Base-by-base conservation (phyloP, 2,329 filamentous ascomycete species). In the Fusarium denticulatum region DNA sequence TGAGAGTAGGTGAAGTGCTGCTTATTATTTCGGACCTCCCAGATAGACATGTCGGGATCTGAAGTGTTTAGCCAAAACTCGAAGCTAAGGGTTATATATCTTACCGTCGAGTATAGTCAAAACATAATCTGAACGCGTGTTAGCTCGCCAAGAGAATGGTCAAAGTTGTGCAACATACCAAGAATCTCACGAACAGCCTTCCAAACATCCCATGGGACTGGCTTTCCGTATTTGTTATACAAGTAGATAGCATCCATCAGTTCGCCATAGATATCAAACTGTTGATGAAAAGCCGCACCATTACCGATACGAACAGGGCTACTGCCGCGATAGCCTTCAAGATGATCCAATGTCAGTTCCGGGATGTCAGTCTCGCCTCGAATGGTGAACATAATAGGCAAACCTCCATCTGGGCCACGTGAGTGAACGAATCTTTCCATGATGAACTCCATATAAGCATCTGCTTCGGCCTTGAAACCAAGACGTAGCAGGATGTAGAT, bases 351-450 rank as follows among this genome's bases (percentile, higher is more conserved):
- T 71, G 93, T 92, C 40, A 86, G 77, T 81, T 94, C 93, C 0
- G 92, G 92, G 42, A 95, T 93, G 43, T 94, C 90, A 3, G 92
- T 94, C 49, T 90, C 90, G 52, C 93, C 93, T 30, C 89, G 87
- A 73, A 95, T 94, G 45, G 91, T 93, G 79, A 95, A 94, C 93
- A 95, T 95, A 78, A 95, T 93, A 18, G 93, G 93, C 40, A 95
- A 82, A 1, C 88, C 90, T 36, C 90, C 89, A 56, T 91, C 88
- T 2, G 86, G 79, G 13, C 84, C 84, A n/a, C 89, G 86, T 3
- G 90, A 90, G 67, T 89, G 86, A 37, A 88, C 84, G 68, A 95
- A 90, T 15, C 92, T 88, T 73, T 93, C 89, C 81, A 89, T 93
- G 72, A 95, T 94, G 79, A 94, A 95, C 60, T 88, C 87, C 87